Percentiles rank a stretch among this genome's conserved stretches.
Conservation (phyloP, 352 stramenopile species). For the Globisporangium cylindrosporum region DNA sequence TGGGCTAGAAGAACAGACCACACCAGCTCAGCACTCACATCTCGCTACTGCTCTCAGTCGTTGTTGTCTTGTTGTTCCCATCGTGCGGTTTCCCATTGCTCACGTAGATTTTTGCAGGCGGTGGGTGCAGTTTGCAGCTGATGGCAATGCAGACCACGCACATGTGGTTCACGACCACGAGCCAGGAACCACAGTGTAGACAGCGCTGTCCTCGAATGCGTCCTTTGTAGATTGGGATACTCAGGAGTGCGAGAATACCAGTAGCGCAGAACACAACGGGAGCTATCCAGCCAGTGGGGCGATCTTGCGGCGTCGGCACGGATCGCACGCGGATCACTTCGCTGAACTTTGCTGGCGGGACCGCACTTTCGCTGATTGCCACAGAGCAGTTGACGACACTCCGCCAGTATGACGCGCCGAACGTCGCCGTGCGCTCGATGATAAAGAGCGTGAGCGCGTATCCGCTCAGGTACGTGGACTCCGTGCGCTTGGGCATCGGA, state of each 20-base stretch:
- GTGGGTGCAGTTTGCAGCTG: conserved; percentile 44
- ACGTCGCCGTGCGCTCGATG: conserved; percentile 42
- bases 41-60: conserved; percentile 6
- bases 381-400: conserved; percentile 69
- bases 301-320: conserved; percentile 28
- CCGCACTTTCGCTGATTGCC: conserved; percentile 41
- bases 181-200: conserved; percentile 65
- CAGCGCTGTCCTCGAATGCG: conserved; percentile 46
- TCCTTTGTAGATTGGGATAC: conserved; percentile 54
- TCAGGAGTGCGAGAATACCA: conserved; percentile 24
- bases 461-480: conserved; percentile 46
- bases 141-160: conserved; percentile 59
- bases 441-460: conserved; percentile 60
- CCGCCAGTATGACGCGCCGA: conserved; percentile 58
- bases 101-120: conserved; percentile 56
- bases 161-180: conserved; percentile 48
- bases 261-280: conserved; percentile 19
- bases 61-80: conserved; percentile 15
- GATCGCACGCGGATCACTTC: conserved; percentile 65
- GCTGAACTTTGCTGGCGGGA: conserved; percentile 37
- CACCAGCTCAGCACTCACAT: not conserved
- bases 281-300: conserved; percentile 34
- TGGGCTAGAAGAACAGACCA: not conserved
- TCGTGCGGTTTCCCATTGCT: conserved; percentile 34
- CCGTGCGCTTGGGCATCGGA: conserved; percentile 46